Conservation (phyloP, 257 asterid species). For the Ballota nigra region DNA sequence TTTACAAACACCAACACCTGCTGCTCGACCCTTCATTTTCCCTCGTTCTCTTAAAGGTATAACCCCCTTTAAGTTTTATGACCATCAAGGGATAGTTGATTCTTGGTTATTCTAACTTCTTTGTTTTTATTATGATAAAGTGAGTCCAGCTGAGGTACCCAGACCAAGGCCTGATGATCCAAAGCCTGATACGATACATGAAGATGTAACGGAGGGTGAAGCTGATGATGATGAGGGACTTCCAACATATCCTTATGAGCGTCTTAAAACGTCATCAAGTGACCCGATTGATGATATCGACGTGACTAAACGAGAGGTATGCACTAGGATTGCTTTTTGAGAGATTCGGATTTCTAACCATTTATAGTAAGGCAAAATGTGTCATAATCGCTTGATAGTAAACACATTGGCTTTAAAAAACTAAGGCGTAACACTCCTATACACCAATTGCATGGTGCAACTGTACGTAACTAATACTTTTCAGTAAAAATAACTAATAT, state of each 20-base stretch:
- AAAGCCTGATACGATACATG: constrained; percentile 82
- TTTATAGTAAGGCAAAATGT: background rate
- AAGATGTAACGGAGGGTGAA: constrained; percentile 80
- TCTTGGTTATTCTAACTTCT: constrained; percentile 3
- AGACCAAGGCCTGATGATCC: constrained; percentile 41
- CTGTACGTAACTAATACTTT: no score
- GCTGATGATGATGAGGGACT: constrained; percentile 50
- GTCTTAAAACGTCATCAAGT: constrained; percentile 44
- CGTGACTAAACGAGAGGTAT: constrained; percentile 80
- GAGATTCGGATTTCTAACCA: background rate
- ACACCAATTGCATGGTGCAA: background rate
- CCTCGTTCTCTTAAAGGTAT: constrained; percentile 81
- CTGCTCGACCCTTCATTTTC: constrained; percentile 47
- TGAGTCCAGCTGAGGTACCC: constrained; percentile 44
- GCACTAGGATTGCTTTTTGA: background rate
- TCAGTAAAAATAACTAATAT: background rate
- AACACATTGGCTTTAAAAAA: background rate
- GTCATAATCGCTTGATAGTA: background rate
- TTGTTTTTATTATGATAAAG: constrained; percentile 28
- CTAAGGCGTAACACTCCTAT: no score
- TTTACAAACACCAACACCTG: constrained; percentile 44
- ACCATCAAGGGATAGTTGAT: background rate
- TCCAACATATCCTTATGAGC: constrained; percentile 59
- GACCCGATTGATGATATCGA: constrained; percentile 65
- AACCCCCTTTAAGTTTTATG: background rate